Base-by-base conservation (phyloP, 164 flowering plant genomes). In the Magnolia officinalis region DNA sequence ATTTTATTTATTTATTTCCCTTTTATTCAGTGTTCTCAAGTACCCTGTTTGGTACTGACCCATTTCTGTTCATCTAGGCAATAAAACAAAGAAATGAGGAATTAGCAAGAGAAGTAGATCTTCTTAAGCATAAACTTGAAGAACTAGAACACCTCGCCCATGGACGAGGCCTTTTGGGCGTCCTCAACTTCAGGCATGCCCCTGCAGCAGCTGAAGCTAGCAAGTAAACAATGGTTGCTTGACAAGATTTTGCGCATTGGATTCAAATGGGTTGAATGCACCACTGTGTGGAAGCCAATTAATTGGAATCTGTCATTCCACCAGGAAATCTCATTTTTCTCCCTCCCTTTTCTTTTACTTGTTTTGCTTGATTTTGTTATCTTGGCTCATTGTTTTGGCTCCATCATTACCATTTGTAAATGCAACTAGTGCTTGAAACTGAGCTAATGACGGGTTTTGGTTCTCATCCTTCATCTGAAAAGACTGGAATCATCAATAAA, bases 91-190 rank as follows among this genome's bases (percentile, higher is more conserved):
- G 85, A 76, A 88, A 89, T 59, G 95, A 91, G 70, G 84, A 78
- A 4, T 80, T 90, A 63, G 79, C 84, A 8, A 82, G 61, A 79
- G 92, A 92, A 85, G 52, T 91, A 66, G 91, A 87, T 82, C 83
- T 75, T 71, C 84, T 92, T 16, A 85, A 80, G 87, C 85, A 80
- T 29, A 87, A 84, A 81, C 63, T 90, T 18, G 83, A 79, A 72
- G 92, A 90, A 71, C 51, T 92, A 61, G 91, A 90, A 77, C 85
- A 84, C 55, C 89, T 90, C 31, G 87, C 91, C 16, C 85, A 79
- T 78, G 85, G 83, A 67, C 84, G 81, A 75, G 94, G 93, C 50
- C 89, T 90, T 18, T 29, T 80, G 55, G 89, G 96, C 52, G 37
- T 87, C 49, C 83, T 91, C 73, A 80, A 81, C 63, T 78, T 91